Evolutionary conservation across 495 filamentous ascomycete genomes (phyloP).

Genomic region (Tuber microsphaerosporum): DNA sequence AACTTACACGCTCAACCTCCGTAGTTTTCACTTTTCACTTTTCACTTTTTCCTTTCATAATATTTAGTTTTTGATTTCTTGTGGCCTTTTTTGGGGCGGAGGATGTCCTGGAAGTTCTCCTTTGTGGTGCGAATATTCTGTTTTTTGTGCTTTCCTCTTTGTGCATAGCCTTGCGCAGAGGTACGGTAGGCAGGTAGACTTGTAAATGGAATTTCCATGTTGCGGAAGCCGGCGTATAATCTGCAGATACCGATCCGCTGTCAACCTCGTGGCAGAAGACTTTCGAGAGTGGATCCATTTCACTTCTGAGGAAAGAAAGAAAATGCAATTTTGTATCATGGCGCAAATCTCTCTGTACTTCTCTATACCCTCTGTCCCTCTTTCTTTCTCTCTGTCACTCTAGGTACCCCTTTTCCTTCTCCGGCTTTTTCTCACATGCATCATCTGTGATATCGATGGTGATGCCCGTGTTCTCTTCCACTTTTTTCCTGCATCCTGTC

Average conservation of each 20-base stretch:
- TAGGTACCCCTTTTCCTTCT: not conserved
- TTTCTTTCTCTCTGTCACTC: not conserved
- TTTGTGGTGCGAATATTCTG: not conserved
- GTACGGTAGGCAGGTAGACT: not conserved
- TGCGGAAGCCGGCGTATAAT: constrained; percentile 32
- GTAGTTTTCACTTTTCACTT: not conserved
- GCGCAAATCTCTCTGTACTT: constrained; percentile 11
- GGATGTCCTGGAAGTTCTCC: not conserved
- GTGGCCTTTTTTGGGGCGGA: not conserved
- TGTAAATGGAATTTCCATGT: constrained; percentile 26
- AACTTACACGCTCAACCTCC: too few relatives aligned
- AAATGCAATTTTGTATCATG: not conserved
- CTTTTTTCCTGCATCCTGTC: not conserved
- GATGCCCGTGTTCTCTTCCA: not conserved
- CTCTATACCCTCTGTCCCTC: constrained; percentile 11
- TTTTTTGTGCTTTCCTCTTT: not conserved
- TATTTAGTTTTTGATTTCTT: not conserved
- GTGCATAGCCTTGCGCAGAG: not conserved
- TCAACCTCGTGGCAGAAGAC: constrained; percentile 36
- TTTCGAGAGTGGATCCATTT: not conserved
- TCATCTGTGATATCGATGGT: not conserved
- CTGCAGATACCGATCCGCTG: constrained; percentile 35
- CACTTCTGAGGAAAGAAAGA: not conserved
- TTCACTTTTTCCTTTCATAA: not conserved
- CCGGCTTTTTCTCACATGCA: not conserved